phyloP scores from a whole-genome alignment of 1,284 basidiomycete genomes.

The Cronartium quercuum region DNA sequence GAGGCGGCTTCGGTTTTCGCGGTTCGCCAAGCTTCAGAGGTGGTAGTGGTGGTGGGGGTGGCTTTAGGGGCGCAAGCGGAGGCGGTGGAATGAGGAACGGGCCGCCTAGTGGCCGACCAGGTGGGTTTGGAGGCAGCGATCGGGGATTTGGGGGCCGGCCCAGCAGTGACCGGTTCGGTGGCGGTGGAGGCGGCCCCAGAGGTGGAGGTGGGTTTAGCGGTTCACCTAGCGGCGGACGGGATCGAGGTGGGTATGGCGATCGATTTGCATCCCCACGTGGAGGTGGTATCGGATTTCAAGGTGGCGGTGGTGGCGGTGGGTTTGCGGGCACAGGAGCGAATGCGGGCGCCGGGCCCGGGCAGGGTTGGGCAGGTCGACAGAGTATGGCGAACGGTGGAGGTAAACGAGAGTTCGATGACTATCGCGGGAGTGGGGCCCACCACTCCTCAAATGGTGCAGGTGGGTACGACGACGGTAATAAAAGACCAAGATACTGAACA shows the following conservation, averaged over 20 bases:
- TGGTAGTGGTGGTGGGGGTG: constrained; percentile 51
- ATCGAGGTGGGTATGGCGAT: constrained; percentile 42
- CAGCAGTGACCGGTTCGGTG: constrained; percentile 7
- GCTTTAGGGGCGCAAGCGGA: constrained; percentile 52
- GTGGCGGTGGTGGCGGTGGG: background rate
- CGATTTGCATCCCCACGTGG: constrained; percentile 22
- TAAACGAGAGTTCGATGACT: constrained; percentile 38
- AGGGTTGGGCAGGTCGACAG: constrained; percentile 37
- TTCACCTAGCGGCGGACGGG: constrained; percentile 42
- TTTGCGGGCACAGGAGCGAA: constrained; percentile 37
- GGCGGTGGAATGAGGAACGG: constrained; percentile 42
- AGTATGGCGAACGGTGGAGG: constrained; percentile 1
- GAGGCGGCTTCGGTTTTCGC: constrained; percentile 40
- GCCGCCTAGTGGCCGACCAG: constrained; percentile 40
- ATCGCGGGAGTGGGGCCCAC: constrained; percentile 3
- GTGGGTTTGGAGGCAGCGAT: constrained; percentile 23
- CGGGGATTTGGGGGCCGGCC: constrained; percentile 20
- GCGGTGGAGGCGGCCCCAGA: constrained; percentile 5
- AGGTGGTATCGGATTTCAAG: constrained; percentile 13
- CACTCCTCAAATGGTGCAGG: background rate
- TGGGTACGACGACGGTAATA: constrained; percentile 37
- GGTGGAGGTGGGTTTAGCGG: constrained; percentile 40
- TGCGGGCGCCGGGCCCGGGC: constrained; percentile 37
- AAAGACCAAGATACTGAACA: constrained; percentile 38
- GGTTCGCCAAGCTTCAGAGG: constrained; percentile 45